Evolutionary conservation across 2,329 filamentous ascomycete genomes (phyloP), one percentile per base, ranked within the genome.

Genomic region (Teratosphaeria pseudoeucalypti): DNA sequence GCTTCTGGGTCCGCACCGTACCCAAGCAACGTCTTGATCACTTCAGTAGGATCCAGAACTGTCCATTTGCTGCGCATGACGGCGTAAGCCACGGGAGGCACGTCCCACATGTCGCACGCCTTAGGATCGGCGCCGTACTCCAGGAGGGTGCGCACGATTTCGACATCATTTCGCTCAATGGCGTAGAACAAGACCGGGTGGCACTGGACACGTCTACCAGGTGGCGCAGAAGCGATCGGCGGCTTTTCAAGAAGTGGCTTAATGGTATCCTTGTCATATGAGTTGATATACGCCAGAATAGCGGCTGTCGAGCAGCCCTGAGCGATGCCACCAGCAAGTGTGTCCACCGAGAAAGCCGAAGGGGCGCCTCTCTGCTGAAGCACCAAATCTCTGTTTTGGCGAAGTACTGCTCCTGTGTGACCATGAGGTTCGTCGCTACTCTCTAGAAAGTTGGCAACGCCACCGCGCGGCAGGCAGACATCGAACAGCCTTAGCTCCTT

Each of bases 141-240:
- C 43, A 58, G 23, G 34, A 58, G 49, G n/a, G 54, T 23, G 34
- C 57, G 57, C 27, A 58, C 57, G 16, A 29, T 16, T 3, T 58
- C 57, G n/a, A 43, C 57, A 23, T 34, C n/a, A 29, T 58, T 58
- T 1, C 57, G 29, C 49, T 58, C 57, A 14, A 54, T 27, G 4
- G 57, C 57, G 26, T 58, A 58, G 57, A 58, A 58, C 3, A 58
- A 26, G 23, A 58, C 47, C 4, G 57, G 57, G 34, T 58, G 57
- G n/a, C 34, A 34, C n/a, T 49, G 43, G 10, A 49, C 43, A n/a
- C 37, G 37, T 43, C 5, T n/a, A 43, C 5, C 12, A 43, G 37
- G 37, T 16, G 37, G 37, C 16, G 37, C 37, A 10, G 37, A 43
- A 43, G 37, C 37, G 5, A 5, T 43, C 11, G 37, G 37, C 37